A percentile compares a stretch with the other conserved stretches of the same genome.
Evolutionary conservation across 2,329 filamentous ascomycete species (phyloP).

Genomic region (Botryotinia convoluta): DNA sequence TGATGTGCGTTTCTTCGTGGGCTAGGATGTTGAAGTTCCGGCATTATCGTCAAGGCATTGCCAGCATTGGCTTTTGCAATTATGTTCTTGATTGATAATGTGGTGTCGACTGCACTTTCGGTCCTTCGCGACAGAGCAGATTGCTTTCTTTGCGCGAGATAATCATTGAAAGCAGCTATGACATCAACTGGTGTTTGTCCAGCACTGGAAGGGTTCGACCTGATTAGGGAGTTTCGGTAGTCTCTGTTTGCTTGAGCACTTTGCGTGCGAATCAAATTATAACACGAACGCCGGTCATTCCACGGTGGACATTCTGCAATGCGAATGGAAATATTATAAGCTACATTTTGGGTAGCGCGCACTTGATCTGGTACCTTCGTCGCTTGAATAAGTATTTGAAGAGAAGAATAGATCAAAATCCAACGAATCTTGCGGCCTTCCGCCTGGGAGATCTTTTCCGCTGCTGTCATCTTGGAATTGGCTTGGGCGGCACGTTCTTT

Average conservation of each 20-base stretch:
- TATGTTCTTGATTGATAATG: slow-evolving; percentile 28
- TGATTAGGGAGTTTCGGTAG: slow-evolving; percentile 10
- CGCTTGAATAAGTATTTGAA: slow-evolving; percentile 69
- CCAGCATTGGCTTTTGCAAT: slow-evolving; percentile 39
- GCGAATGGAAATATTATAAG: slow-evolving; percentile 49
- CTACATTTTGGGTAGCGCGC: slow-evolving; percentile 51
- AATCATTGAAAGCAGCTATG: slow-evolving; percentile 54
- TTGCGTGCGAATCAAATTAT: slow-evolving; percentile 26
- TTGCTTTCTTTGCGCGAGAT: slow-evolving; percentile 43
- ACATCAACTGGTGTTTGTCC: slow-evolving; percentile 36
- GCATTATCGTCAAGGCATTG: slow-evolving; percentile 31
- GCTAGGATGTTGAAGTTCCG: slow-evolving; percentile 32
- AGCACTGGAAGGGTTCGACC: background rate
- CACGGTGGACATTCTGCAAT: slow-evolving; percentile 33
- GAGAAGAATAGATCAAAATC: slow-evolving; percentile 70
- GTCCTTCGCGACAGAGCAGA: slow-evolving; percentile 11
- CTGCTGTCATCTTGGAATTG: slow-evolving; percentile 54
- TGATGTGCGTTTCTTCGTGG: slow-evolving; percentile 41
- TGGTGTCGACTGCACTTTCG: slow-evolving; percentile 23
- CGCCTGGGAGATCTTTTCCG: slow-evolving; percentile 55
- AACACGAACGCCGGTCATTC: slow-evolving; percentile 27
- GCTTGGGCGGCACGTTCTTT: slow-evolving; percentile 49
- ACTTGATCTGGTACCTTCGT: slow-evolving; percentile 62
- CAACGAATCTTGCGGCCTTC: slow-evolving; percentile 77
- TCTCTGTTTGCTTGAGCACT: slow-evolving; percentile 28